These are phyloP conservation scores for Cryptomeria japonica DNA, from an alignment of 75 land plant species.

Conservation along the genomic window DNA sequence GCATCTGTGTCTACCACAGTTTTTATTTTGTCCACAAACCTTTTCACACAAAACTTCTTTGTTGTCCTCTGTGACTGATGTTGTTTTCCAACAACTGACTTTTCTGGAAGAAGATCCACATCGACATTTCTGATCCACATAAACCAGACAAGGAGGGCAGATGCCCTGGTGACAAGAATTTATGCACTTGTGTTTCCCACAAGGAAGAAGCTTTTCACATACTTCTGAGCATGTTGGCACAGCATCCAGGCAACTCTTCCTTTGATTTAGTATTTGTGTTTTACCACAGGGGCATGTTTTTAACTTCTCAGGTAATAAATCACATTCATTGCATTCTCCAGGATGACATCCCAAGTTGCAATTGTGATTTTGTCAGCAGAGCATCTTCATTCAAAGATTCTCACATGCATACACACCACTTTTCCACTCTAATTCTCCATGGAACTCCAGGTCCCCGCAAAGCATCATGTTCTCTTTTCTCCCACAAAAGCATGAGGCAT, in stretches of 20 bases:
- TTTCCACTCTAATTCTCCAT: constrained; percentile 61
- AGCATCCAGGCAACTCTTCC: constrained; percentile 82
- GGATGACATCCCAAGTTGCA: constrained; percentile 84
- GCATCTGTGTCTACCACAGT: constrained; percentile 94
- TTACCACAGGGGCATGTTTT: constrained; percentile 92
- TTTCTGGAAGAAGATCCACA: constrained; percentile 73
- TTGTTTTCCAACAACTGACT: constrained; percentile 64
- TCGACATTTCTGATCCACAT: constrained; percentile 80
- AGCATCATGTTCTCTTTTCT: constrained; percentile 50
- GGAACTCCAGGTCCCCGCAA: constrained; percentile 75
- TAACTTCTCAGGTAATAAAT: constrained; percentile 60
- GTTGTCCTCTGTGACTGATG: constrained; percentile 8
- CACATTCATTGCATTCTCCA: constrained; percentile 88
- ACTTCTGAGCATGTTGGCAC: constrained; percentile 71
- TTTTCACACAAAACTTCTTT: constrained; percentile 64
- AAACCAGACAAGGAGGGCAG: constrained; percentile 66
- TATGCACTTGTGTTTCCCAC: constrained; percentile 63
- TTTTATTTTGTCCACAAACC: constrained; percentile 85
- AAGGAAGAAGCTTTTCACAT: constrained; percentile 67
- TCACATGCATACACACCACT: constrained; percentile 80
- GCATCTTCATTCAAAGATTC: constrained; percentile 51
- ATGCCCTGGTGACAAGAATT: constrained; percentile 66
- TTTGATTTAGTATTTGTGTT: constrained; percentile 37
- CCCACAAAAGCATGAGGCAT: constrained; percentile 82
- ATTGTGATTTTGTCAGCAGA: constrained; percentile 72